Conservation (phyloP, 805 yeast genomes). For the Cyberlindnera amylophila region DNA sequence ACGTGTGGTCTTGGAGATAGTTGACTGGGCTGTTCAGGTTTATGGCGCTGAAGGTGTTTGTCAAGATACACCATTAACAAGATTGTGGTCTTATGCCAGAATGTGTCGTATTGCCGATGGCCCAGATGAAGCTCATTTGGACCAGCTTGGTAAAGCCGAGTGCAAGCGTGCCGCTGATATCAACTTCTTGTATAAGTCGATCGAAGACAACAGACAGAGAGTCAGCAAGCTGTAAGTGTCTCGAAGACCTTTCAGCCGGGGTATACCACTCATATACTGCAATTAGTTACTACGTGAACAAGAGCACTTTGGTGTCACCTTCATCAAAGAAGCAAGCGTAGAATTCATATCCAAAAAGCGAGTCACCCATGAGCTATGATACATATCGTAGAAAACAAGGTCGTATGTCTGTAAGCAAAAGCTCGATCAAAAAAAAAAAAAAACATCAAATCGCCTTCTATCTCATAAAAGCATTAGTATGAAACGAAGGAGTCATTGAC, state of each 20-base stretch:
- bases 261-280: not conserved
- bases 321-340: too few relatives aligned
- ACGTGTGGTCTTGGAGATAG: slow-evolving; percentile 43
- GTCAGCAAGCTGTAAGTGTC: slow-evolving; percentile 15
- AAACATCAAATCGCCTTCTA: not conserved
- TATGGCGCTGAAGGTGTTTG: slow-evolving; percentile 65
- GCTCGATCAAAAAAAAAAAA: not conserved
- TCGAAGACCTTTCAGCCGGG: not conserved
- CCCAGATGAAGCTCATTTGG: slow-evolving; percentile 63
- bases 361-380: not conserved
- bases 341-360: too few relatives aligned
- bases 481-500: slow-evolving; percentile 51
- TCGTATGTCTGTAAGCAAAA: too few relatives aligned
- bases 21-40: slow-evolving; percentile 62
- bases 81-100: slow-evolving; percentile 47
- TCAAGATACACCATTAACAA: slow-evolving; percentile 56
- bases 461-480: slow-evolving; percentile 1
- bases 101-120: slow-evolving; percentile 65
- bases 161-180: slow-evolving; percentile 35
- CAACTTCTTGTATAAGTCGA: slow-evolving; percentile 31
- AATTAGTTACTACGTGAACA: not conserved
- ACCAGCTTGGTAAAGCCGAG: slow-evolving; percentile 50
- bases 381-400: not conserved
- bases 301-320: slow-evolving; percentile 1
- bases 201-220: slow-evolving; percentile 19